Evolutionary conservation across 1,139 yeast species (phyloP).

Genomic region (Yamadazyma triangularis): DNA sequence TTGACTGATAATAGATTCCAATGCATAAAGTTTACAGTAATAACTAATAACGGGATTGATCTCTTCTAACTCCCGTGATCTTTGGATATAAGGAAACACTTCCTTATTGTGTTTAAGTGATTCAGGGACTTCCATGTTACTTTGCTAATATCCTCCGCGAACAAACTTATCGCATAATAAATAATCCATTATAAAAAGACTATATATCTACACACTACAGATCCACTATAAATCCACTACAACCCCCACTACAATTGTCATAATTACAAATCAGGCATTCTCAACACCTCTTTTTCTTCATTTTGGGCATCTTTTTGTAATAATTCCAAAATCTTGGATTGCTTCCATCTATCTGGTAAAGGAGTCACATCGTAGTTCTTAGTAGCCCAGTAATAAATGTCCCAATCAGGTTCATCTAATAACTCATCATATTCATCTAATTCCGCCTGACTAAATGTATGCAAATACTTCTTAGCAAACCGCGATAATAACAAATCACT

Average conservation of each 20-base stretch:
- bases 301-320: slow-evolving; percentile 75
- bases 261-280: slow-evolving; percentile 68
- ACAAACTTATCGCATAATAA: too few species aligned
- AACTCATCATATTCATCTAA: slow-evolving; percentile 81
- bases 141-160: too few species aligned
- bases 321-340: slow-evolving; percentile 56
- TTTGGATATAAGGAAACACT: slow-evolving; percentile 33
- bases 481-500: slow-evolving; percentile 81
- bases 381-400: slow-evolving; percentile 97
- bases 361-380: slow-evolving; percentile 75
- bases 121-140: slow-evolving; percentile 9
- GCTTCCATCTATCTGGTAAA: slow-evolving; percentile 79
- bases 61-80: slow-evolving; percentile 47
- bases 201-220: too few species aligned
- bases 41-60: slow-evolving; percentile 55
- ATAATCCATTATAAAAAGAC: too few species aligned
- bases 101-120: slow-evolving; percentile 18
- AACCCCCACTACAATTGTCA: too few species aligned
- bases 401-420: slow-evolving; percentile 96
- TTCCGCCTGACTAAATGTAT: slow-evolving; percentile 56
- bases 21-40: slow-evolving; percentile 57
- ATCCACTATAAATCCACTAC: too few species aligned
- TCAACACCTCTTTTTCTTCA: slow-evolving; percentile 63
- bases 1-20: slow-evolving; percentile 57
- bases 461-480: slow-evolving; percentile 74